Evolutionary conservation across 441 rosid species (phyloP).

Genomic region (Jatropha multifida): DNA sequence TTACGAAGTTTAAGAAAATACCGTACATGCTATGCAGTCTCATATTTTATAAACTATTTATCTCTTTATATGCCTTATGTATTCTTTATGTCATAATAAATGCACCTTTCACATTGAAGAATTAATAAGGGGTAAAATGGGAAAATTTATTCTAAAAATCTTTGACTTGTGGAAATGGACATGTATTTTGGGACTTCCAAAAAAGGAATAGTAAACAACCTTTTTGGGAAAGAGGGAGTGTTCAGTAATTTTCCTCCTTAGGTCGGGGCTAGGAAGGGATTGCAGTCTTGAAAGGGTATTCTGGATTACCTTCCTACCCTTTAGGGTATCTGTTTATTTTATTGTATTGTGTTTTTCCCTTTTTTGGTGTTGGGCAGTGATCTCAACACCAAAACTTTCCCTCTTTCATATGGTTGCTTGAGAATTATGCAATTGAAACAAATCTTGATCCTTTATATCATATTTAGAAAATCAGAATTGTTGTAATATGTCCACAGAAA

Average conservation of each 20-base stretch:
- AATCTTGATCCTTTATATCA: neutral
- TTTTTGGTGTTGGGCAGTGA: neutral
- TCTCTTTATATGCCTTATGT: too few species aligned
- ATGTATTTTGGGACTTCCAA: too few species aligned
- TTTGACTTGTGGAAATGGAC: too few species aligned
- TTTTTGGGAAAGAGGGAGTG: too few species aligned
- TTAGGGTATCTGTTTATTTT: neutral
- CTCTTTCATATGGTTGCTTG: neutral
- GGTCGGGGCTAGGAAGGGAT: neutral
- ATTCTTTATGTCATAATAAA: too few species aligned
- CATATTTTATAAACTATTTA: too few species aligned
- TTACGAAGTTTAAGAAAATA: too few species aligned
- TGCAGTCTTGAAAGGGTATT: neutral
- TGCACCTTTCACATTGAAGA: too few species aligned
- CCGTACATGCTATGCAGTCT: too few species aligned
- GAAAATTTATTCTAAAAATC: too few species aligned
- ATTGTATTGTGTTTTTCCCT: neutral
- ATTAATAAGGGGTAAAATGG: too few species aligned
- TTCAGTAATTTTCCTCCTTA: neutral
- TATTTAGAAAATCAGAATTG: neutral
- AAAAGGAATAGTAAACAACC: too few species aligned
- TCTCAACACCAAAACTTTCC: neutral
- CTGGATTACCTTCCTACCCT: neutral
- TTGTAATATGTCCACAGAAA: conserved; percentile 15
- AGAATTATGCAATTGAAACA: neutral